Conservation (phyloP, 1,139 yeast genomes). For the Candida sanyaensis region DNA sequence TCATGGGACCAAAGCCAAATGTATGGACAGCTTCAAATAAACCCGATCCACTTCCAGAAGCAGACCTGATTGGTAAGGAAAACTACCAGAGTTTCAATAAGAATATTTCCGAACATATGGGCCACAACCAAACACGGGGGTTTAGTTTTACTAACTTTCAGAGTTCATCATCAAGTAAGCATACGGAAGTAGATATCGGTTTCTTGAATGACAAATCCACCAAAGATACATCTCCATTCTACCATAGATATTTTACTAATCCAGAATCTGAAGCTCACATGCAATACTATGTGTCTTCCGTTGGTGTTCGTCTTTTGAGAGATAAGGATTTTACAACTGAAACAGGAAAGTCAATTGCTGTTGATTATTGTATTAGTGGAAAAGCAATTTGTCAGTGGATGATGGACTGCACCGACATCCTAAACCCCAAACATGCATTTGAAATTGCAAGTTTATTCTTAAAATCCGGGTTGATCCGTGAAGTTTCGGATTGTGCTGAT, state of each 20-base stretch:
- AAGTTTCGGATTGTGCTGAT: neutral
- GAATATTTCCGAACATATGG: neutral
- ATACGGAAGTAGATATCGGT: constrained; percentile 10
- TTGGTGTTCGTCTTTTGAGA: constrained; percentile 64
- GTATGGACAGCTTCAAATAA: constrained; percentile 60
- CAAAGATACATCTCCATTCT: constrained; percentile 49
- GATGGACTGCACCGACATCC: constrained; percentile 81
- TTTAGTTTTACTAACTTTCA: constrained; percentile 9
- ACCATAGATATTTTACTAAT: constrained; percentile 78
- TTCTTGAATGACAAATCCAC: neutral
- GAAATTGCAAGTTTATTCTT: constrained; percentile 61
- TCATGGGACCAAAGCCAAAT: constrained; percentile 72
- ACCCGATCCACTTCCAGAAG: constrained; percentile 23
- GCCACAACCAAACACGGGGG: neutral
- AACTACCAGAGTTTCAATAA: neutral
- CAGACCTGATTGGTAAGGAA: neutral
- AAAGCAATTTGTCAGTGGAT: constrained; percentile 86
- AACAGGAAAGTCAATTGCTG: constrained; percentile 19
- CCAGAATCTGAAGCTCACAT: constrained; percentile 84
- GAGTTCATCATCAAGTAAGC: neutral
- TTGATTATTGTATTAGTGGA: constrained; percentile 63
- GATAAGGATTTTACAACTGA: constrained; percentile 33
- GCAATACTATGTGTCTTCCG: constrained; percentile 73
- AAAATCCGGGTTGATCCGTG: constrained; percentile 46
- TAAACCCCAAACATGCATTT: constrained; percentile 59